Conservation (phyloP, 2,329 filamentous ascomycete species). For the Aspergillus chevalieri region DNA sequence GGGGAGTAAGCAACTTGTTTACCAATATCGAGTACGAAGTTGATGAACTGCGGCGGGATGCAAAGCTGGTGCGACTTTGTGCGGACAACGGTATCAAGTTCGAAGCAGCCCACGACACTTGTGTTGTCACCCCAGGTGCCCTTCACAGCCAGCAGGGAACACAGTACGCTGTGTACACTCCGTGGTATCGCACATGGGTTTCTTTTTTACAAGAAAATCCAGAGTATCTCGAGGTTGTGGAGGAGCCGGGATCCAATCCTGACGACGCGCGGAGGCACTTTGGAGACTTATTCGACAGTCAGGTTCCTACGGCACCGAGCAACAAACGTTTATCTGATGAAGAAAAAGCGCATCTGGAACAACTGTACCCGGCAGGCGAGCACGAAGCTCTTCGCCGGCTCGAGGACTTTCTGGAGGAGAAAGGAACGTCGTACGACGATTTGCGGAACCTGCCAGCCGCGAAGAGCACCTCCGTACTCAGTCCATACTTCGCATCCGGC, state of each 20-base stretch:
- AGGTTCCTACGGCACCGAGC: conserved; percentile 57
- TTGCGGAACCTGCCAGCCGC: conserved; percentile 60
- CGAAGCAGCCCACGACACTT: conserved; percentile 72
- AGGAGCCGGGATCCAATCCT: conserved; percentile 54
- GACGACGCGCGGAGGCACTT: conserved; percentile 44
- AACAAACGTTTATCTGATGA: conserved; percentile 57
- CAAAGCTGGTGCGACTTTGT: conserved; percentile 56
- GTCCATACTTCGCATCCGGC: conserved; percentile 66
- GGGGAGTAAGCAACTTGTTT: conserved; percentile 69
- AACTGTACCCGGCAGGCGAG: conserved; percentile 70
- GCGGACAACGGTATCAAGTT: conserved; percentile 61
- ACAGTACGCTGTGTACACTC: conserved; percentile 77
- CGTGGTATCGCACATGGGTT: conserved; percentile 75
- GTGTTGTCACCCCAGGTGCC: conserved; percentile 68
- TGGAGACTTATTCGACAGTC: conserved; percentile 51
- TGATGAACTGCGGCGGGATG: conserved; percentile 76
- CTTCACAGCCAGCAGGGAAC: conserved; percentile 63
- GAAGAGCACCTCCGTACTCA: conserved; percentile 61
- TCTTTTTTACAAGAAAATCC: conserved; percentile 64
- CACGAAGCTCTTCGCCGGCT: conserved; percentile 62
- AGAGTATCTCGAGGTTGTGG: conserved; percentile 58
- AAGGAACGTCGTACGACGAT: conserved; percentile 56
- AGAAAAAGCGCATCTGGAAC: conserved; percentile 52
- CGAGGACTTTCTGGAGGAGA: conserved; percentile 61
- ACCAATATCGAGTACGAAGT: conserved; percentile 89